Evolutionary conservation across 257 asterid species (phyloP), one percentile per base, ranked within the genome.

Genomic region (Solanum phureja): DNA sequence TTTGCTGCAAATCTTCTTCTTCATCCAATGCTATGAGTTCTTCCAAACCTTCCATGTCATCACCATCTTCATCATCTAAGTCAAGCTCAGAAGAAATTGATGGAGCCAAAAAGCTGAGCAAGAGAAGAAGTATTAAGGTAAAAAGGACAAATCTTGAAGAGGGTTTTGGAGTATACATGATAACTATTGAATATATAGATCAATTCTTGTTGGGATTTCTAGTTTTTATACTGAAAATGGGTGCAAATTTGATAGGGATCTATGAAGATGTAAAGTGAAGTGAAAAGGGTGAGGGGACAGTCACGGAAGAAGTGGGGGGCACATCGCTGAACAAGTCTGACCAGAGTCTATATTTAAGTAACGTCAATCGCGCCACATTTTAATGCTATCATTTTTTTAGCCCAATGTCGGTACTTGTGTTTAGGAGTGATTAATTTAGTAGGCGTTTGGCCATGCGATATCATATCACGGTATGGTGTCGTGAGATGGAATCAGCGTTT

Each of bases 1-100:
- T 88, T 87, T 83, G 95, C 5, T 79, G 91, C 46, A 86, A 91
- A 37, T 60, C 92, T 68, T 88, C 95, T 88, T 92, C 94, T 75
- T 91, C 94, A 44, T 96, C 99, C 81, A 97, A 91, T 44, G 98
- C 98, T 9, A 97, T 93, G 87, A 97, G 98, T 60, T 97, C 95
- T 77, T 97, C 92, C 13, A 97, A 84, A 88, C 83, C 97, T 23
- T 91, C 96, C 11, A 86, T 18, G 68, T 95, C 98, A 46, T 88
- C 94, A 10, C 31, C 88, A 12, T 92, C 98, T 44, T 90, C 94
- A 33, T 83, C 89, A 42, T 89, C 79, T 74, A 31, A 38, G 44
- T 79, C 56, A 9, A 88, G 84, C n/a, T 91, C 87, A 1, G 89
- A 73, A 5, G 87, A 69, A 38, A 87, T 89, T 60, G 91, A 18